Base-by-base conservation (phyloP, 2,329 filamentous ascomycete species). In the Phoma sp. region DNA sequence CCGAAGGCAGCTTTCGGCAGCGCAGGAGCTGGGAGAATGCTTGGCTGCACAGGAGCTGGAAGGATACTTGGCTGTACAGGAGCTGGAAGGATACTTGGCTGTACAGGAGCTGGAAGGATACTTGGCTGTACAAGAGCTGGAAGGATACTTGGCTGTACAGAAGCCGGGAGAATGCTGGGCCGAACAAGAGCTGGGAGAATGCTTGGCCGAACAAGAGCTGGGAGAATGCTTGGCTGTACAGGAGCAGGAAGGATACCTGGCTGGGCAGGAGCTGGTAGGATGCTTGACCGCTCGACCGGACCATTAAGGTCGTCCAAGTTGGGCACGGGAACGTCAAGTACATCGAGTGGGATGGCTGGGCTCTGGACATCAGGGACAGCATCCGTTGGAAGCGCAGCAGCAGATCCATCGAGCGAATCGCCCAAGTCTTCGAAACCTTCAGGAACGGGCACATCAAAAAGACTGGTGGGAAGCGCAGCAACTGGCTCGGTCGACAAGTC, bases 1-100 rank as follows among this genome's bases (percentile, higher is more conserved):
- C 51, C 51, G 31, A 55, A 55, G 3, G 44, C 21, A 4, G 37
- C 44, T 6, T 10, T 27, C 3, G 51, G 27, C 9, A 55, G 33
- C 10, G 15, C 40, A 10, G 52, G 21, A 41, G 39, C 24, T 24
- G 22, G 22, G 22, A 24, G 22, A 24, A 24, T 24, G 6, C 22
- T 24, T 24, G 22, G 22, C 22, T 24, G 22, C 22, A 24, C 22
- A 24, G 22, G 22, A 24, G 22, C 22, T 24, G 22, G 22, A 6
- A 24, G 22, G 6, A 24, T 24, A 24, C 22, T 24, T 6, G 22
- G 22, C 22, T 24, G 22, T 6, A 4, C 22, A 24, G 2, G 6
- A 24, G 22, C 22, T 24, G 22, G 22, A 24, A 24, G 22, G 4
- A 24, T 24, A 6, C 22, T 24, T 4, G 22, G 22, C 22, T 24